Evolutionary conservation across 2,329 filamentous ascomycete species (phyloP), one percentile per base, ranked within the genome.

Genomic region (Cryphonectria naterciae): DNA sequence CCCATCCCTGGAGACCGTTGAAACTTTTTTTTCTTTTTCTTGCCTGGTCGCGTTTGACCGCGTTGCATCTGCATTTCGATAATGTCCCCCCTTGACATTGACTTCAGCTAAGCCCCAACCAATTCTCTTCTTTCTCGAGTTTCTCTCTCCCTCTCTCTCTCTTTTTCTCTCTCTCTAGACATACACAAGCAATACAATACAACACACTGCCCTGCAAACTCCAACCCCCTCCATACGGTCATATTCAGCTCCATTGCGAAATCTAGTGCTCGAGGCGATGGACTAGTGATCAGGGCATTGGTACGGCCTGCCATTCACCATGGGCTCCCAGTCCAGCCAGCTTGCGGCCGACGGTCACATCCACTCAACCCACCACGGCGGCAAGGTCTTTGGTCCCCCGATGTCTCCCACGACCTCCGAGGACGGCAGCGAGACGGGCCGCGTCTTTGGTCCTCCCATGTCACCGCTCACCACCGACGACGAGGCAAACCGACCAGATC

Each of bases 261-360:
- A 46, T 22, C 46, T 52, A 11, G 25, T 22, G 25, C 65, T n/a
- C 25, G n/a, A 41, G 49, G 28, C 37, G 37, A 67, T 67, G 49
- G 54, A 39, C 32, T 58, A 58, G 49, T 52, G 35, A 43, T 5
- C 19, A 56, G 39, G 39, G 46, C 49, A 32, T 28, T 22, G 46
- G 35, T n/a, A 39, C 46, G 49, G 39, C 52, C 49, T 52, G 39
- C 65, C 49, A 41, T 54, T 17, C 19, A 25, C 39, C 1, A 68
- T 70, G 66, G 71, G 66, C 25, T 28, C n/a, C 25, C 46, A 64
- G 32, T 64, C 71, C 13, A 72, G 66, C 17, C 68, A 67, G 62
- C 58, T 43, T 22, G 63, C n/a, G 35, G 25, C 22, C 4, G 37
- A 64, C 13, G 4, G 32, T 7, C 43, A 58, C 8, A 15, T 0